Evolutionary conservation across 805 yeast genomes (phyloP).

Genomic region (Kodamaea jinghongensis): DNA sequence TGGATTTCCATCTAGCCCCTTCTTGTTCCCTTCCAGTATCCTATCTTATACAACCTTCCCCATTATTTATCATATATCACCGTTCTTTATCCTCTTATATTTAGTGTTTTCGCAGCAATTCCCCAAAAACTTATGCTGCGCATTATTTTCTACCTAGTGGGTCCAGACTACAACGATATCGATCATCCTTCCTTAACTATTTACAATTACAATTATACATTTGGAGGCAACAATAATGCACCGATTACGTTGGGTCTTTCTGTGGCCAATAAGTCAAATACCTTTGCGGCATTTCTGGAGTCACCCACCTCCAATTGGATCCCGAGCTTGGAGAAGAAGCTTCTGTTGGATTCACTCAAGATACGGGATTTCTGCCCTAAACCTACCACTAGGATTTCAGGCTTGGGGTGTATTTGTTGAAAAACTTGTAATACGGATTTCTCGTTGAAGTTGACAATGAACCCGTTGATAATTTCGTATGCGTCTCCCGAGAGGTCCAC

Average conservation of each 20-base stretch:
- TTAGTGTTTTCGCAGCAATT: neutral
- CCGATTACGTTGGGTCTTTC: constrained; percentile 76
- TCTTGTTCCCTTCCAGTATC: no score
- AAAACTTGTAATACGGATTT: constrained; percentile 45
- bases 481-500: constrained; percentile 49
- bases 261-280: constrained; percentile 72
- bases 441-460: constrained; percentile 52
- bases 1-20: no score
- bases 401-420: constrained; percentile 64
- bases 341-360: constrained; percentile 54
- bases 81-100: neutral
- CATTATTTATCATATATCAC: neutral
- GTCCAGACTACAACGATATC: no score
- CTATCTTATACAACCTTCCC: no score
- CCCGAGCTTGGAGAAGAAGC: constrained; percentile 54
- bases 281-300: constrained; percentile 61
- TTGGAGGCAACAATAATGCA: constrained; percentile 70
- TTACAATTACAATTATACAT: constrained; percentile 32
- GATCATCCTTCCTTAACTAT: neutral
- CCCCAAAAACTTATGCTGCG: neutral
- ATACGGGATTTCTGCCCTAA: constrained; percentile 64
- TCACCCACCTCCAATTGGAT: constrained; percentile 69
- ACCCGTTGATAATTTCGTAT: constrained; percentile 44
- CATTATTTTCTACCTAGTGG: neutral
- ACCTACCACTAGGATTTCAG: constrained; percentile 72